Evolutionary conservation across 1,139 yeast species (phyloP).

Genomic region (Magnusiomyces tetraspermus): DNA sequence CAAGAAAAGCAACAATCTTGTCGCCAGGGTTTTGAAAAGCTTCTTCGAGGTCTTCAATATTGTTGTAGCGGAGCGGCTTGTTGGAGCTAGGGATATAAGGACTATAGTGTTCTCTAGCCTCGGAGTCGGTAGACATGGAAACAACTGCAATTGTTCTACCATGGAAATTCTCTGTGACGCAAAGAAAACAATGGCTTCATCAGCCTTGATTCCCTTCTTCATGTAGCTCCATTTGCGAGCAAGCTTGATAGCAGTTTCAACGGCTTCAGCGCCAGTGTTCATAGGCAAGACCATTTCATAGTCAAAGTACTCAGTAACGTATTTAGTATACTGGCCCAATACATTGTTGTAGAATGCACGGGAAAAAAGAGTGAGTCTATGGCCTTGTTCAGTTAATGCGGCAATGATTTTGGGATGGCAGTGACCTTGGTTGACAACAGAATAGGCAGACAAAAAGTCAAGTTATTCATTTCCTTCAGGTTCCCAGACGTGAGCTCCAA

Average conservation of each 20-base stretch:
- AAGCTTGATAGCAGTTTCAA: constrained; percentile 84
- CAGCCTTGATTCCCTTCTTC: constrained; percentile 71
- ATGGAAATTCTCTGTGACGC: constrained; percentile 86
- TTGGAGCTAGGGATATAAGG: constrained; percentile 58
- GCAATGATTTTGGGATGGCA: constrained; percentile 88
- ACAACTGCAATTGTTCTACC: constrained; percentile 94
- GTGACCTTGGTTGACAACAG: constrained; percentile 97
- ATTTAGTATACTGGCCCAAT: constrained; percentile 81
- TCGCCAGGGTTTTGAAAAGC: constrained; percentile 82
- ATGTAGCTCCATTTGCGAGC: constrained; percentile 97
- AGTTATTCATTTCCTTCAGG: constrained; percentile 68
- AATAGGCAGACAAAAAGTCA: constrained; percentile 86
- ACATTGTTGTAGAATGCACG: constrained; percentile 90
- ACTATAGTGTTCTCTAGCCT: constrained; percentile 81
- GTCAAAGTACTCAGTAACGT: constrained; percentile 76
- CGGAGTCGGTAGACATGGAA: constrained; percentile 94
- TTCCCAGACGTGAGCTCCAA: constrained; percentile 95
- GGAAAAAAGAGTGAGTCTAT: constrained; percentile 71
- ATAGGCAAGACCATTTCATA: constrained; percentile 93
- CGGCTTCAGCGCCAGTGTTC: constrained; percentile 99
- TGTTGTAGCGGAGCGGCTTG: constrained; percentile 33
- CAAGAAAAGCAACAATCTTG: constrained; percentile 79
- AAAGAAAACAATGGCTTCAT: constrained; percentile 79
- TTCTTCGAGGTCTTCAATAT: constrained; percentile 73
- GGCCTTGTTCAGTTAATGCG: constrained; percentile 84